Percentiles rank a stretch among this genome's conserved stretches.
Conservation (phyloP, 192 early-diverging fungal genomes). For the Linnemannia exigua region DNA sequence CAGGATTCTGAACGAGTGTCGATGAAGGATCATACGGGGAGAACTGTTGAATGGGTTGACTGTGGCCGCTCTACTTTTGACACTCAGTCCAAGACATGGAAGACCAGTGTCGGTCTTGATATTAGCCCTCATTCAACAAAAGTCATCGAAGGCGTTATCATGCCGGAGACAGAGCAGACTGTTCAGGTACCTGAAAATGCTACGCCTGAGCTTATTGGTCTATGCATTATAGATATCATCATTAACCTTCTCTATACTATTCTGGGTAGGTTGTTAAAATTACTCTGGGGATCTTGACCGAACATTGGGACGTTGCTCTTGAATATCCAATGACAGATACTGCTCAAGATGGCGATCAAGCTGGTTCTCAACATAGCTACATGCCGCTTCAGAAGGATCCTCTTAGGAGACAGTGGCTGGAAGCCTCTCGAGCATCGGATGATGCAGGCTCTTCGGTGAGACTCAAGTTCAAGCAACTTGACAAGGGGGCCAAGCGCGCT, state of each 20-base stretch:
- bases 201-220: background rate
- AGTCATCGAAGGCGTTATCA: slow-evolving; percentile 70
- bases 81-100: slow-evolving; percentile 40
- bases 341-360: slow-evolving; percentile 40
- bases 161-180: slow-evolving; percentile 68
- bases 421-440: slow-evolving; percentile 1
- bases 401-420: slow-evolving; percentile 33
- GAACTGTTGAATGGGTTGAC: slow-evolving; percentile 42
- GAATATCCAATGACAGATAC: slow-evolving; percentile 54
- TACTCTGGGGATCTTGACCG: slow-evolving; percentile 57
- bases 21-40: slow-evolving; percentile 35
- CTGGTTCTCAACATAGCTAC: slow-evolving; percentile 7
- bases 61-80: slow-evolving; percentile 38
- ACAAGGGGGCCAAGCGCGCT: slow-evolving; percentile 70
- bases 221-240: too few species aligned
- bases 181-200: slow-evolving; percentile 64
- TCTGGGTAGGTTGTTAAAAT: slow-evolving; percentile 59
- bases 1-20: background rate
- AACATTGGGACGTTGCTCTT: slow-evolving; percentile 62
- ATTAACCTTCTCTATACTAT: background rate
- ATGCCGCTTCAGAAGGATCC: slow-evolving; percentile 21
- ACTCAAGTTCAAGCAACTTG: slow-evolving; percentile 55
- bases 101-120: slow-evolving; percentile 60
- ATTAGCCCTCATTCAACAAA: slow-evolving; percentile 64
- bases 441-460: slow-evolving; percentile 11